Percentiles rank a stretch among this genome's conserved stretches.
phyloP scores from a whole-genome alignment of 768 basidiomycete species.

The Termitomyces sp. region DNA sequence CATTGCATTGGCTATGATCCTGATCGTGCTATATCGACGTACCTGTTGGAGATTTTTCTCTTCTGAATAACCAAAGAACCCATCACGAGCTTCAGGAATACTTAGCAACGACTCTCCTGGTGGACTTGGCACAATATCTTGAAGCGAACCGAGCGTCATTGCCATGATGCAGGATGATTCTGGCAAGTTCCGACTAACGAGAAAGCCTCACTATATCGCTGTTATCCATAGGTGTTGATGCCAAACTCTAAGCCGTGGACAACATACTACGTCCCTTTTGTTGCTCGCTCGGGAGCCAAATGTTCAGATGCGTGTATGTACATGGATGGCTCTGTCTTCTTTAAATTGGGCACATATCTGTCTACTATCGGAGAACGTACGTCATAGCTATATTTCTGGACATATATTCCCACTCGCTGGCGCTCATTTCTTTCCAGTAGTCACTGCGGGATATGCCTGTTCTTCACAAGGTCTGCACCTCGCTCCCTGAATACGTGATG shows the following conservation, averaged over 20 bases:
- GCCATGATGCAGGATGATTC: background rate
- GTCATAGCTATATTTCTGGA: too few species aligned
- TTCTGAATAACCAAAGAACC: constrained; percentile 75
- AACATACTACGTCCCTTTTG: too few species aligned
- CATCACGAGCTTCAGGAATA: constrained; percentile 56
- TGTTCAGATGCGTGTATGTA: too few species aligned
- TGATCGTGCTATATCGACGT: constrained; percentile 20
- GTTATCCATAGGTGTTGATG: background rate
- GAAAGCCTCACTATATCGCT: background rate
- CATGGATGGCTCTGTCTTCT: too few species aligned
- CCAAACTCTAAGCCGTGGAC: background rate
- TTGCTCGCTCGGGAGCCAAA: too few species aligned
- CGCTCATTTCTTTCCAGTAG: too few species aligned
- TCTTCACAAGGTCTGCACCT: too few species aligned
- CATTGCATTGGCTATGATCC: background rate
- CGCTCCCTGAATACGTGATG: too few species aligned
- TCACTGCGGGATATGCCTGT: too few species aligned
- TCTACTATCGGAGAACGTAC: too few species aligned
- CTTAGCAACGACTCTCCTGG: constrained; percentile 9
- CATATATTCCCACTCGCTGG: too few species aligned
- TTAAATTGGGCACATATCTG: too few species aligned
- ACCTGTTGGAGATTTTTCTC: constrained; percentile 75
- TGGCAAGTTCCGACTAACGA: background rate
- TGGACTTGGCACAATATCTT: background rate
- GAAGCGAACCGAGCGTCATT: background rate